Percentiles rank a stretch among this genome's conserved stretches.
phyloP scores from a whole-genome alignment of 2,329 filamentous ascomycete genomes.

The Cercospora beticola region DNA sequence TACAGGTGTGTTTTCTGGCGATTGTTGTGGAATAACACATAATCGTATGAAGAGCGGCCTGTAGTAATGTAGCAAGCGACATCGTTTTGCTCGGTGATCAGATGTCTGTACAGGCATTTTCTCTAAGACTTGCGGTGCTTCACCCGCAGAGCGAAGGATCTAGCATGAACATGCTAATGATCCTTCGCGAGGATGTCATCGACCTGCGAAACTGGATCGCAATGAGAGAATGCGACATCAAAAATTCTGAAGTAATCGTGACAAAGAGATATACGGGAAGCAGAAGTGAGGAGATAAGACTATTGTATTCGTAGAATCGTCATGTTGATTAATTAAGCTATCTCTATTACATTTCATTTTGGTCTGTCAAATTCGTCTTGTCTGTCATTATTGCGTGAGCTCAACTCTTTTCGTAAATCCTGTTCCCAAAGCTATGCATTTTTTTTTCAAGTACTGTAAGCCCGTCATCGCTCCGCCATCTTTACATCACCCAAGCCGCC shows the following conservation, averaged over 20 bases:
- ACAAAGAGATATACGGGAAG: too few relatives aligned
- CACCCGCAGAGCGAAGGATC: background rate
- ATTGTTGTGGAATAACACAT: too few relatives aligned
- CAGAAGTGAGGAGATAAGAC: background rate
- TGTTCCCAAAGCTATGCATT: background rate
- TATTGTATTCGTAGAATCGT: background rate
- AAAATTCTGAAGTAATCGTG: too few relatives aligned
- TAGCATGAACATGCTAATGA: background rate
- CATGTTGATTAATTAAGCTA: background rate
- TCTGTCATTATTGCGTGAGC: background rate
- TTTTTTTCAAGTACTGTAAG: background rate
- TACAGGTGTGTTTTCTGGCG: too few relatives aligned
- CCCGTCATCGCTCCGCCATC: background rate
- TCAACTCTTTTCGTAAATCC: background rate
- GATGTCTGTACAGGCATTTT: too few relatives aligned
- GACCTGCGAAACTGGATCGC: background rate
- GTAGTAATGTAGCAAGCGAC: too few relatives aligned
- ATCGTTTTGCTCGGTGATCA: too few relatives aligned
- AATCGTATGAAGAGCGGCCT: too few relatives aligned
- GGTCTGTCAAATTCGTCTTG: background rate
- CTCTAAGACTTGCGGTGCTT: background rate
- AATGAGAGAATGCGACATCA: too few relatives aligned
- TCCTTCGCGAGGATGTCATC: background rate
- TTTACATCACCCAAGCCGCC: constrained; percentile 14
- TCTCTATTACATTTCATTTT: background rate